Percentiles rank a stretch among this genome's conserved stretches.
Conservation (phyloP, 2,329 filamentous ascomycete genomes). For the Claviceps spartinae region DNA sequence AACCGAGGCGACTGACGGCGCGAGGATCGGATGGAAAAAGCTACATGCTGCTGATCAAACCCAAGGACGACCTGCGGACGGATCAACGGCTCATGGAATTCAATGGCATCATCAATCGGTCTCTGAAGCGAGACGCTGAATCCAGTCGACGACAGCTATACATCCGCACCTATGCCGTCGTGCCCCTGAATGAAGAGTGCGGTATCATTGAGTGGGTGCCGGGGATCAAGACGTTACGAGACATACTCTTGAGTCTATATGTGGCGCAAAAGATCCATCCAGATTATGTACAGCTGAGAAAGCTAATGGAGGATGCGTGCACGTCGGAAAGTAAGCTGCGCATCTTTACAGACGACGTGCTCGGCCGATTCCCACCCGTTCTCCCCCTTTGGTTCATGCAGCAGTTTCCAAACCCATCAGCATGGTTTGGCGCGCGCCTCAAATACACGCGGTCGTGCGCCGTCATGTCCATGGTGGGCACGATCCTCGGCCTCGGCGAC, state of each 20-base stretch:
- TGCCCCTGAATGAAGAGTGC: slow-evolving; percentile 92
- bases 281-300: slow-evolving; percentile 55
- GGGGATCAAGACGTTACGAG: slow-evolving; percentile 83
- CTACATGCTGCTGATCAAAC: slow-evolving; percentile 90
- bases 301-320: slow-evolving; percentile 50
- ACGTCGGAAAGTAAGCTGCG: slow-evolving; percentile 43
- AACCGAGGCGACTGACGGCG: slow-evolving; percentile 78
- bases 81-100: slow-evolving; percentile 99
- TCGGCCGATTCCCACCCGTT: slow-evolving; percentile 62
- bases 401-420: slow-evolving; percentile 81
- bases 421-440: slow-evolving; percentile 82
- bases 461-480: slow-evolving; percentile 99
- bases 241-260: slow-evolving; percentile 73
- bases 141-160: slow-evolving; percentile 82
- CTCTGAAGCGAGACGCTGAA: slow-evolving; percentile 81
- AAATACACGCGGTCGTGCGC: slow-evolving; percentile 87
- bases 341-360: slow-evolving; percentile 55
- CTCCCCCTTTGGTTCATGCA: slow-evolving; percentile 93
- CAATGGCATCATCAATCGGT: slow-evolving; percentile 94
- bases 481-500: slow-evolving; percentile 85
- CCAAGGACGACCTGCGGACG: slow-evolving; percentile 93
- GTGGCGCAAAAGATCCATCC: slow-evolving; percentile 55
- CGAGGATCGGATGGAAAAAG: slow-evolving; percentile 76
- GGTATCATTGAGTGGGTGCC: slow-evolving; percentile 98
- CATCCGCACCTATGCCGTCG: slow-evolving; percentile 94